Base-by-base conservation (phyloP, 768 basidiomycete genomes). In the Boletus rubropictus region DNA sequence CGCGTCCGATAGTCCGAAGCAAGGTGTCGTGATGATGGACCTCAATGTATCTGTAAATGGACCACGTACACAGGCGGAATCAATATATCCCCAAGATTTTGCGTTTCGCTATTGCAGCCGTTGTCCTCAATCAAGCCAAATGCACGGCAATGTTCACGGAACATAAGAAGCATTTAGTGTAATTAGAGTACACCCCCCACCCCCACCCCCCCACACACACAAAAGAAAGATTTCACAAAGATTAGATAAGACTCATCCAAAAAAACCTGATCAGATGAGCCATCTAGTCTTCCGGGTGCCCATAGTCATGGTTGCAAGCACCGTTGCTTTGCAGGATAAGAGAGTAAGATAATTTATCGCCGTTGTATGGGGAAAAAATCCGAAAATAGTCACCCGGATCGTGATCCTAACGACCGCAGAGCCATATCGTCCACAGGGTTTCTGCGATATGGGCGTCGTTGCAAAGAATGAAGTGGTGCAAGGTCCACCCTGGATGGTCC, bases 381-480 rank as follows among this genome's bases (percentile, higher is more conserved):
- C 44, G 48, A 51, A 50, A 65, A 61, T 63, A 65, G 63, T 66
- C 66, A 68, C 62, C 61, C 66, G 29, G 66, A 59, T 40, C 65
- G 67, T 39, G 69, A 64, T 32, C 65, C 63, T 37, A 81, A 66
- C 43, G 75, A 61, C 32, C 83, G 72, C 56, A 87, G 60, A 32
- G 77, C 74, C 49, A 72, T 73, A 54, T 86, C 85, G 61, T 87
- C 85, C 24, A 72, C 55, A 21, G 79, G 80, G 46, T 81, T 73
- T 47, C 85, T 74, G 40, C 75, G 71, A 46, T 82, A 85, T 7
- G 78, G 75, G 53, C 79, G 78, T 35, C 80, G 74, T 37, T 70
- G 72, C 46, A 84, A 67, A 17, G 76, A 67, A 44, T 76, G 68
- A 40, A 87, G 69, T 12, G 84, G 82, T 7, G 78, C 80, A 14